A percentile compares a stretch with the other conserved stretches of the same genome.
These are phyloP conservation scores for Paramecium tetraurelia DNA, from an alignment of 73 alveolate species.

Conservation along the genomic window DNA sequence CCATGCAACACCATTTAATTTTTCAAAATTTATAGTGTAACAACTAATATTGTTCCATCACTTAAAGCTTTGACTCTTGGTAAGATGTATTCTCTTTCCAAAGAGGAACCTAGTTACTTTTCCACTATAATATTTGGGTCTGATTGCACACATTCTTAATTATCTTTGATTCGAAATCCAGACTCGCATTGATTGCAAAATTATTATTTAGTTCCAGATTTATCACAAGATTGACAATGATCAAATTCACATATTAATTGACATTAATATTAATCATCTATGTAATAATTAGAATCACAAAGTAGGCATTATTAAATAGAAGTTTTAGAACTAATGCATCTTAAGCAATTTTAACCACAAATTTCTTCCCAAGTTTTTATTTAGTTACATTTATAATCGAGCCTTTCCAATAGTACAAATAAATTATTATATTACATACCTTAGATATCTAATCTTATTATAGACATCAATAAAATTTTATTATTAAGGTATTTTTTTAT, in stretches of 20 bases:
- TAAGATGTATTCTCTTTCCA: neutral
- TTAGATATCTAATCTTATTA: neutral
- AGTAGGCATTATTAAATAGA: neutral
- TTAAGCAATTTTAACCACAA: neutral
- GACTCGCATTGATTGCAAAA: neutral
- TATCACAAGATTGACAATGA: neutral
- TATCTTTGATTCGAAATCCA: neutral
- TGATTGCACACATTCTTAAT: neutral
- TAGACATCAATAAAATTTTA: neutral
- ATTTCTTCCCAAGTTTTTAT: neutral
- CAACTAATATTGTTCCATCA: neutral
- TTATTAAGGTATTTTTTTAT: neutral
- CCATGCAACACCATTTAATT: neutral
- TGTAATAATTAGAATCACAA: neutral
- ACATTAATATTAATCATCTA: neutral
- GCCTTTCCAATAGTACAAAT: neutral
- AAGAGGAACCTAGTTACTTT: neutral
- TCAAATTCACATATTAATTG: neutral
- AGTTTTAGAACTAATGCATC: neutral
- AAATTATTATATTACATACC: neutral
- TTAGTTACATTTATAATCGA: neutral
- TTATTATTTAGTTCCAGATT: neutral
- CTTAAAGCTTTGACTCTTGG: neutral
- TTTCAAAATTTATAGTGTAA: neutral
- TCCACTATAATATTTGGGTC: neutral